Percentiles rank a stretch among this genome's conserved stretches.
phyloP scores from a whole-genome alignment of 805 yeast species.

The Priceomyces melissophilus region DNA sequence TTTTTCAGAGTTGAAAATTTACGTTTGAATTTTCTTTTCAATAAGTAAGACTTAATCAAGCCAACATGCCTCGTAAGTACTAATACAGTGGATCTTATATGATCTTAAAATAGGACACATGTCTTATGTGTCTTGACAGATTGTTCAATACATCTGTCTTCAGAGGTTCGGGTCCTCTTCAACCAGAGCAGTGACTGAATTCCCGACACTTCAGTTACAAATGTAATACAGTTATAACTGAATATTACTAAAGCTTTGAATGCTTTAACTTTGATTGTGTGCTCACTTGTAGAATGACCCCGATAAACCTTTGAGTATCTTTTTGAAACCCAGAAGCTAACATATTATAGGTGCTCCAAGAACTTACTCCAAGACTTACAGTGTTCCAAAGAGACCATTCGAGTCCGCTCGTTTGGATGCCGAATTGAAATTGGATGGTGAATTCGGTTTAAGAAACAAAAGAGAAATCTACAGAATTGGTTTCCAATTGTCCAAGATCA shows the following conservation, averaged over 20 bases:
- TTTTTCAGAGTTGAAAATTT: slow-evolving; percentile 1
- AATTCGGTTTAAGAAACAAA: slow-evolving; percentile 99
- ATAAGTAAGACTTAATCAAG: slow-evolving; percentile 7
- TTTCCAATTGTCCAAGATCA: slow-evolving; percentile 97
- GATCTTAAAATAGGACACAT: slow-evolving; percentile 1
- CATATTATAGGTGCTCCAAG: slow-evolving; percentile 83
- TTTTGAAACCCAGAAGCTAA: slow-evolving; percentile 19
- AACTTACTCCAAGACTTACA: slow-evolving; percentile 98
- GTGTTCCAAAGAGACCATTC: slow-evolving; percentile 99
- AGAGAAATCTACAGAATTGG: slow-evolving; percentile 99
- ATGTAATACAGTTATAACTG: background rate
- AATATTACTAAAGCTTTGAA: background rate
- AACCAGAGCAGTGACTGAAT: slow-evolving; percentile 54
- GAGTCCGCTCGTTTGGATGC: slow-evolving; percentile 99
- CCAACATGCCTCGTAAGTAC: slow-evolving; percentile 65
- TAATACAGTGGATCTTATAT: background rate
- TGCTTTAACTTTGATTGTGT: background rate
- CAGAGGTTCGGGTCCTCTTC: slow-evolving; percentile 75
- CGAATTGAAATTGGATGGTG: slow-evolving; percentile 99
- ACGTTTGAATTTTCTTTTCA: slow-evolving; percentile 9
- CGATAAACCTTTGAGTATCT: background rate
- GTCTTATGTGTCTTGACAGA: slow-evolving; percentile 3
- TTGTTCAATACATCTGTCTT: background rate
- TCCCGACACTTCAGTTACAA: slow-evolving; percentile 85
- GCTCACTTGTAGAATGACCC: slow-evolving; percentile 3